Evolutionary conservation across 2,329 filamentous ascomycete genomes (phyloP), one percentile per base, ranked within the genome.

Genomic region (Xylaria multiplex): DNA sequence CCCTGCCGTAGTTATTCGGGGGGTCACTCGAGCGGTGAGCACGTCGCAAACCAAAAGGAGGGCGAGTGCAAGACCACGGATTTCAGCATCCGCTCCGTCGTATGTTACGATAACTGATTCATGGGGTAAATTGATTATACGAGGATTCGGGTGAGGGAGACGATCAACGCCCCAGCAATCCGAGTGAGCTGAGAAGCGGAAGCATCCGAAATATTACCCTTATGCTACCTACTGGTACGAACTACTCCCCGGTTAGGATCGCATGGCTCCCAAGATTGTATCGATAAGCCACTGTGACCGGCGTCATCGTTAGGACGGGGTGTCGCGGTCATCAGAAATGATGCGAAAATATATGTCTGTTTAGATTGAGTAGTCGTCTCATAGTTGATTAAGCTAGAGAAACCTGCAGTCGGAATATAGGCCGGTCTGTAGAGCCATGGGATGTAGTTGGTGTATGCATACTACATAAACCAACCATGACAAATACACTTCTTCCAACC

Each of bases 51-150:
- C 9, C 68, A 70, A 50, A 48, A 49, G n/a, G 37, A 57, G 54
- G 68, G 62, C 54, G 62, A 66, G 45, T 70, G 68, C 57, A 56
- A 56, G 43, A 59, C 68, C n/a, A 49, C 68, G 14, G 48, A 59
- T 32, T 70, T 70, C 46, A 35, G 50, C 37, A 68, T 70, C 49
- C 63, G 40, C 13, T 70, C 68, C 3, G 65, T 68, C 30, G 65
- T 64, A 24, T 70, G 68, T n/a, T 66, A 57, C 24, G 65, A 69
- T 49, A 24, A 43, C 1, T 66, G 37, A 61, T 45, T 40, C 32
- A 50, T 32, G 45, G 11, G 46, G 22, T 19, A 16, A 8, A 40
- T 37, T 49, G 19, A 6, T 50, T 13, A 13, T 37, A 45, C 40
- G 30, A 11, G 14, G 30, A 8, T n/a, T 43, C 35, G 27, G 46